phyloP scores from a whole-genome alignment of 805 yeast species.

The Dipodascus albidus region DNA sequence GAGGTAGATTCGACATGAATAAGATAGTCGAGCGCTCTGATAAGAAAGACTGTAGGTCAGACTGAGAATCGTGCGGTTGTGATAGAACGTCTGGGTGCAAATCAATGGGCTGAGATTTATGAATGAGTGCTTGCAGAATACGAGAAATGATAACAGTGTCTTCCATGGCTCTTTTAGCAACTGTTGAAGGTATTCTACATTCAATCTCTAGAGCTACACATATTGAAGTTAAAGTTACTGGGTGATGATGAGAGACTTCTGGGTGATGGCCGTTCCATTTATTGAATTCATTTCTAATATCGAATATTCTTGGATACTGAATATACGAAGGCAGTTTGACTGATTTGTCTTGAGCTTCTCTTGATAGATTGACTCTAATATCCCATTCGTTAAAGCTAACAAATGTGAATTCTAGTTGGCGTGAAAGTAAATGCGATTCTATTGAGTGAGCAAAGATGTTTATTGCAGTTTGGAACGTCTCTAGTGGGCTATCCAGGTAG shows the following conservation, averaged over 20 bases:
- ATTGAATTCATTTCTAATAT: slow-evolving; percentile 58
- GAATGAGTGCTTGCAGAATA: slow-evolving; percentile 33
- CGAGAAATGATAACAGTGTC: slow-evolving; percentile 36
- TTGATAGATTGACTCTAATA: slow-evolving; percentile 61
- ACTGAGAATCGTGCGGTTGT: slow-evolving; percentile 65
- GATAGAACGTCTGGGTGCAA: slow-evolving; percentile 47
- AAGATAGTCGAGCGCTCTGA: slow-evolving; percentile 69
- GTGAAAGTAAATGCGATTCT: slow-evolving; percentile 30
- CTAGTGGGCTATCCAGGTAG: slow-evolving; percentile 52
- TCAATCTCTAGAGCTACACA: slow-evolving; percentile 38
- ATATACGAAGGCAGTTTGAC: slow-evolving; percentile 63
- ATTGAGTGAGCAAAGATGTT: slow-evolving; percentile 36
- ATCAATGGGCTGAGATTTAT: slow-evolving; percentile 36
- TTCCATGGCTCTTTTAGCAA: slow-evolving; percentile 33
- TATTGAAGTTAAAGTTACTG: slow-evolving; percentile 27
- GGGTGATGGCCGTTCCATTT: slow-evolving; percentile 63
- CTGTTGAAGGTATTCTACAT: slow-evolving; percentile 19
- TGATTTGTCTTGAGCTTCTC: slow-evolving; percentile 71
- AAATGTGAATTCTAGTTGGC: slow-evolving; percentile 45
- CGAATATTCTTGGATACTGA: slow-evolving; percentile 68
- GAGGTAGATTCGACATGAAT: slow-evolving; percentile 68
- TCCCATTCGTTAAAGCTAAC: slow-evolving; percentile 61
- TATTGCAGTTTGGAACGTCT: slow-evolving; percentile 54
- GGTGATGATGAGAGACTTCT: slow-evolving; percentile 26
- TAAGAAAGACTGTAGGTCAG: slow-evolving; percentile 57